Conservation (phyloP, 805 yeast genomes). For the Clavispora asparagi region DNA sequence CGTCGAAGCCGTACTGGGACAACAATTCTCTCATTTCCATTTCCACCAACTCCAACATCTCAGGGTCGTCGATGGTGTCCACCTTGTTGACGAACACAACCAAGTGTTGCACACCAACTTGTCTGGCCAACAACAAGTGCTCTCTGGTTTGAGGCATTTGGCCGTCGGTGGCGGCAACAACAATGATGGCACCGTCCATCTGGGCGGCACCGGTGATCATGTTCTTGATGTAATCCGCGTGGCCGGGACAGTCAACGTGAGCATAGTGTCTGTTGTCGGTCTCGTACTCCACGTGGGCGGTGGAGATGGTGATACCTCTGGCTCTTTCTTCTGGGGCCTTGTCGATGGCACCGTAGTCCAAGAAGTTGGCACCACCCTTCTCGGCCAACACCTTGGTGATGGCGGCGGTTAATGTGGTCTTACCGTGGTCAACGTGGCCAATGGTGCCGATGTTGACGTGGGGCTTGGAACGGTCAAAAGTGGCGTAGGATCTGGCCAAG, state of each 20-base stretch:
- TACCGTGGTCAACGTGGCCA: slow-evolving; percentile 99
- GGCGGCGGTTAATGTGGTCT: slow-evolving; percentile 97
- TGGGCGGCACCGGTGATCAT: slow-evolving; percentile 99
- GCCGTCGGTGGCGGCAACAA: slow-evolving; percentile 98
- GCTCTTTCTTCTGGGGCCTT: slow-evolving; percentile 99
- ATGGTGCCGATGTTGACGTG: slow-evolving; percentile 97
- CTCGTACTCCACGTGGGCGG: slow-evolving; percentile 97
- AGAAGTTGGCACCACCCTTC: slow-evolving; percentile 87
- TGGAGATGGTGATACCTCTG: slow-evolving; percentile 97
- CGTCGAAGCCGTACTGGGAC: slow-evolving; percentile 89
- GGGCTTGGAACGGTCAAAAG: slow-evolving; percentile 93
- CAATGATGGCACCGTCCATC: slow-evolving; percentile 99
- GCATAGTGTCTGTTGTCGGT: slow-evolving; percentile 94
- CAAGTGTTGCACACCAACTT: slow-evolving; percentile 96
- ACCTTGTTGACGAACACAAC: slow-evolving; percentile 98
- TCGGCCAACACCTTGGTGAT: slow-evolving; percentile 90
- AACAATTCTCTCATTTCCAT: slow-evolving; percentile 99
- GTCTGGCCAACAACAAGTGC: slow-evolving; percentile 96
- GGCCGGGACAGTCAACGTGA: slow-evolving; percentile 98
- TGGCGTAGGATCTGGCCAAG: slow-evolving; percentile 46
- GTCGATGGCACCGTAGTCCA: slow-evolving; percentile 91
- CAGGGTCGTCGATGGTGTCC: slow-evolving; percentile 96
- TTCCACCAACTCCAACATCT: slow-evolving; percentile 98
- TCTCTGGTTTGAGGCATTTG: slow-evolving; percentile 99
- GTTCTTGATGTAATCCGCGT: slow-evolving; percentile 97